Percentiles rank a stretch among this genome's conserved stretches.
phyloP scores from a whole-genome alignment of 768 basidiomycete species.

The Dentipellis fragilis region DNA sequence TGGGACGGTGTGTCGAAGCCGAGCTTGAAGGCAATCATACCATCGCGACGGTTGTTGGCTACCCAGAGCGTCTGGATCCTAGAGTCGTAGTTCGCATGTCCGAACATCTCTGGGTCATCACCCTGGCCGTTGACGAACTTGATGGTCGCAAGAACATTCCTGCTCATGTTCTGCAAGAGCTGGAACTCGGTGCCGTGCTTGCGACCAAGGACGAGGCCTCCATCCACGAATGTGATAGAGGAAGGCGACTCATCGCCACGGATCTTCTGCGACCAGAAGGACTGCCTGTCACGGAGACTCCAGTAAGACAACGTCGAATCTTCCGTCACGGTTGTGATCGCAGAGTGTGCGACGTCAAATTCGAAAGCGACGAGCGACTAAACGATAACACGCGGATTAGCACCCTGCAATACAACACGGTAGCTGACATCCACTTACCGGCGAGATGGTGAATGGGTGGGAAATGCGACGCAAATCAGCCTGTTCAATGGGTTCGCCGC shows the following conservation, averaged over 20 bases:
- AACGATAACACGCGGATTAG: neutral
- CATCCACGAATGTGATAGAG: slow-evolving; percentile 76
- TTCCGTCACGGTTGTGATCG: slow-evolving; percentile 72
- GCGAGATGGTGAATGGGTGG: slow-evolving; percentile 57
- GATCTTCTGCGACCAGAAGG: slow-evolving; percentile 69
- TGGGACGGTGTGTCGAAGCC: slow-evolving; percentile 46
- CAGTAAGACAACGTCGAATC: slow-evolving; percentile 77
- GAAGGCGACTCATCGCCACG: slow-evolving; percentile 76
- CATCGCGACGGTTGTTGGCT: slow-evolving; percentile 77
- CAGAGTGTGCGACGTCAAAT: slow-evolving; percentile 69
- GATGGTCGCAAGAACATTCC: slow-evolving; percentile 65
- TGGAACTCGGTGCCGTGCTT: slow-evolving; percentile 82
- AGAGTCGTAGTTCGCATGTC: slow-evolving; percentile 77
- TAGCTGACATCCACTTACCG: slow-evolving; percentile 35
- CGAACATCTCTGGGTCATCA: slow-evolving; percentile 82
- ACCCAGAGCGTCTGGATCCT: slow-evolving; percentile 83
- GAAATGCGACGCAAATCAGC: slow-evolving; percentile 60
- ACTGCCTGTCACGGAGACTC: slow-evolving; percentile 69
- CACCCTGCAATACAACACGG: too few species aligned
- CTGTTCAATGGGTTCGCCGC: slow-evolving; percentile 58
- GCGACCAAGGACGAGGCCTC: slow-evolving; percentile 76
- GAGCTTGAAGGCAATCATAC: slow-evolving; percentile 72
- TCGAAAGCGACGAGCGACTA: slow-evolving; percentile 79
- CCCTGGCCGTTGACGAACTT: slow-evolving; percentile 62
- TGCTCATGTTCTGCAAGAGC: slow-evolving; percentile 65